phyloP scores from a whole-genome alignment of 2,329 filamentous ascomycete genomes.

The Colletotrichum incanum region DNA sequence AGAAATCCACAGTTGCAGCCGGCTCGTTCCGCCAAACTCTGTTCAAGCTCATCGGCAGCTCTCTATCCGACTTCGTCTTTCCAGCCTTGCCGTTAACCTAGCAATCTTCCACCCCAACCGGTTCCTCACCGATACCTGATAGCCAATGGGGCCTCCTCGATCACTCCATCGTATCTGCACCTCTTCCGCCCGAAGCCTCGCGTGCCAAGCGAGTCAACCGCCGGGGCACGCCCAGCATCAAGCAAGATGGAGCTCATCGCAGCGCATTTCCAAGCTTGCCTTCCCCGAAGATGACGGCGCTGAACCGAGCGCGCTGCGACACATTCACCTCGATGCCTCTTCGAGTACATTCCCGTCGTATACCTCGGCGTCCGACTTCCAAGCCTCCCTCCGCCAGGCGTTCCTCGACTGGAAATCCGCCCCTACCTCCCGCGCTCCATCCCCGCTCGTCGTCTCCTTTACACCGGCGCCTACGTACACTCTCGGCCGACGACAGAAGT shows the following conservation, averaged over 20 bases:
- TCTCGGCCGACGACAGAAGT: conserved; percentile 84
- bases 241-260: conserved; percentile 34
- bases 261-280: conserved; percentile 8
- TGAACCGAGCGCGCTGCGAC: conserved; percentile 29
- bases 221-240: background rate
- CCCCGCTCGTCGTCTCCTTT: conserved; percentile 85
- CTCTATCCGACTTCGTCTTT: background rate
- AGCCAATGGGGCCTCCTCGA: conserved; percentile 18
- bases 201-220: background rate
- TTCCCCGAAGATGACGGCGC: conserved; percentile 30
- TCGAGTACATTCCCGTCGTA: conserved; percentile 23
- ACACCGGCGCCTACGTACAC: conserved; percentile 89
- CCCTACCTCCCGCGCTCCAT: conserved; percentile 61
- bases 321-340: conserved; percentile 33
- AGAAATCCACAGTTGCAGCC: conserved; percentile 1
- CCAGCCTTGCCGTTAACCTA: background rate
- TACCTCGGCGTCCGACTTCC: conserved; percentile 36
- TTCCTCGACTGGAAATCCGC: conserved; percentile 55
- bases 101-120: background rate
- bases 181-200: background rate
- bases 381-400: conserved; percentile 49
- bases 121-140: background rate
- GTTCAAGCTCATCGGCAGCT: conserved; percentile 27
- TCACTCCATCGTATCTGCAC: background rate
- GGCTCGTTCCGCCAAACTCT: conserved; percentile 37